Conservation (phyloP, 2,329 filamentous ascomycete species). For the Scedosporium minutisporum region DNA sequence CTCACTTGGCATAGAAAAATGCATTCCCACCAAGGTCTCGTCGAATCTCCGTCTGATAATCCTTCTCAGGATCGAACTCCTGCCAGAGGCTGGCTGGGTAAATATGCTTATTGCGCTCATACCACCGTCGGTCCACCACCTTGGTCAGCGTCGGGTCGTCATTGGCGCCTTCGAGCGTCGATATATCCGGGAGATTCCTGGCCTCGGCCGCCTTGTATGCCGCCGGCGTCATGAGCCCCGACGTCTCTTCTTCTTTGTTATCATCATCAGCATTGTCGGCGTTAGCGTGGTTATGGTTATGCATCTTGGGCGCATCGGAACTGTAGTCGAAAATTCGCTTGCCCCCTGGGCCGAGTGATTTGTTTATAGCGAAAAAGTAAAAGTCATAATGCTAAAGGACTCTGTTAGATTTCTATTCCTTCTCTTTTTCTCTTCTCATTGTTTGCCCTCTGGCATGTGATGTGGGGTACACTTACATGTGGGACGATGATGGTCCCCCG, state of each 20-base stretch:
- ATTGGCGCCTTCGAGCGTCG: conserved; percentile 59
- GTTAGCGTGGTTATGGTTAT: conserved; percentile 4
- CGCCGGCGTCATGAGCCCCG: conserved; percentile 16
- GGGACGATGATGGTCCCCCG: conserved; percentile 85
- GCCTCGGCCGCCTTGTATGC: conserved; percentile 27
- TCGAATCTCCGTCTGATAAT: conserved; percentile 68
- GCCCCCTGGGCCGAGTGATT: conserved; percentile 63
- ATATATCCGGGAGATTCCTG: conserved; percentile 34
- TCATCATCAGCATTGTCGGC: conserved; percentile 10
- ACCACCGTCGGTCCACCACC: conserved; percentile 93
- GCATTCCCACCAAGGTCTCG: conserved; percentile 84
- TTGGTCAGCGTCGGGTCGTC: conserved; percentile 80
- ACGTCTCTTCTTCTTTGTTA: conserved; percentile 15
- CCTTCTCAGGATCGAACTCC: conserved; percentile 82
- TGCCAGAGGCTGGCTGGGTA: conserved; percentile 95
- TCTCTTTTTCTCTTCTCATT: background rate
- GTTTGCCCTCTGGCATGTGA: background rate
- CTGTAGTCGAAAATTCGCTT: conserved; percentile 68
- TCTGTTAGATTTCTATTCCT: conserved; percentile 11
- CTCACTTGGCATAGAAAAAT: conserved; percentile 63
- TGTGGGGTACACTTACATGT: conserved; percentile 56
- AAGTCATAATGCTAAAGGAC: conserved; percentile 78
- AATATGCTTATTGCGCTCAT: conserved; percentile 95
- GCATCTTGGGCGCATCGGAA: conserved; percentile 31
- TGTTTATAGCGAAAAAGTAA: conserved; percentile 93